Evolutionary conservation across 306 rosid genomes (phyloP), one percentile per base, ranked within the genome.

Genomic region (Calophaca sinica): DNA sequence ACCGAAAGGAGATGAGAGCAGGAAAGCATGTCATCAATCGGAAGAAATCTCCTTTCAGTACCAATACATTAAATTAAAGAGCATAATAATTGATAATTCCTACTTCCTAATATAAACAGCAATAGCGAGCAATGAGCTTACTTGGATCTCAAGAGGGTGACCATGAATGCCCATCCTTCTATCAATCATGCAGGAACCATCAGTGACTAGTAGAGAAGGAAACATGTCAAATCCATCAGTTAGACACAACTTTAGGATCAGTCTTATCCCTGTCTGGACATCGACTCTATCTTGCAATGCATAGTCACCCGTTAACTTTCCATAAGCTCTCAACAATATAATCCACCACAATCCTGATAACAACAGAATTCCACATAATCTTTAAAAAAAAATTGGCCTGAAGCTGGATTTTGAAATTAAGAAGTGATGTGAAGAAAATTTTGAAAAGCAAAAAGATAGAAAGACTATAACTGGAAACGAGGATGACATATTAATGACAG

Each of bases 181-280:
- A 87, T 93, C 98, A 76, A 93, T 93, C 98, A 93, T 93, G 87
- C 98, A 93, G 76, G 98, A 91, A 74, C 98, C 97, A 71, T 93
- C 98, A 28, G 92, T 87, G 66, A 93, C 97, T 35, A 93, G 38
- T 36, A 93, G 89, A 55, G 97, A 78, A 49, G 98, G 98, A 88
- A 93, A 93, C 98, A 93, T 88, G 84, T 93, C 98, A 69, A 93
- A 93, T 65, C 97, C 96, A 84, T 89, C 94, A 32, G 93, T 78
- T 72, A 93, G 85, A 79, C 96, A 93, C 42, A 89, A 79, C 81
- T 93, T 88, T 68, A 93, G 96, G 68, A 93, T 84, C 78, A 93
- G 79, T 74, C 89, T 84, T 67, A 93, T 89, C 83, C 98, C 94
- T 4, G 93, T 93, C 86, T 93, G 98, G 79, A 89, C 87, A 78